A percentile compares a stretch with the other conserved stretches of the same genome.
phyloP scores from a whole-genome alignment of 106 monocot genomes.

The Acanthochlamys bracteata region DNA sequence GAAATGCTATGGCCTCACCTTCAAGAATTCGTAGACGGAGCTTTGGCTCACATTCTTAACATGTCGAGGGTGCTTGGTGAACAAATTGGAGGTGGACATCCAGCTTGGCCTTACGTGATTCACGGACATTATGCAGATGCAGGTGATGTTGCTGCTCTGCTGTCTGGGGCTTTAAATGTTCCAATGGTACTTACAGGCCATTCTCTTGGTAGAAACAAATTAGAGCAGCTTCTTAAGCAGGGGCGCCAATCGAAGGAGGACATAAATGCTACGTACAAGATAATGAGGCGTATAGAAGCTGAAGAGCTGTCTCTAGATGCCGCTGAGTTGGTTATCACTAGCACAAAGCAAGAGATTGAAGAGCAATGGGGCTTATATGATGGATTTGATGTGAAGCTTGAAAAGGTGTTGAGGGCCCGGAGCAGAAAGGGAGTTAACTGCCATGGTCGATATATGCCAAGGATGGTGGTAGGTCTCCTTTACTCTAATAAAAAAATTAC shows the following conservation, averaged over 20 bases:
- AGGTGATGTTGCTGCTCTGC: constrained; percentile 82
- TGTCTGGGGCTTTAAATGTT: constrained; percentile 87
- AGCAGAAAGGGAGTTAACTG: constrained; percentile 48
- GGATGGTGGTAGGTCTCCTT: constrained; percentile 70
- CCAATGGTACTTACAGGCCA: constrained; percentile 98
- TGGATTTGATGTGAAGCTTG: constrained; percentile 92
- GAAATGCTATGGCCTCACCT: constrained; percentile 85
- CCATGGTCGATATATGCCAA: constrained; percentile 88
- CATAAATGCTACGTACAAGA: constrained; percentile 93
- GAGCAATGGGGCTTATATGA: constrained; percentile 98
- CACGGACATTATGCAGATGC: constrained; percentile 97
- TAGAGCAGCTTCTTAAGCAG: constrained; percentile 88
- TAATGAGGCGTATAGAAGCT: constrained; percentile 88
- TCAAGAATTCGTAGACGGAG: constrained; percentile 91
- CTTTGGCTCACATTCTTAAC: constrained; percentile 74
- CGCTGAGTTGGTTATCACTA: constrained; percentile 84
- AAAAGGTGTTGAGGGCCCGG: constrained; percentile 75
- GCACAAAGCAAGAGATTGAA: constrained; percentile 94
- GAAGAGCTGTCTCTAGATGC: constrained; percentile 91
- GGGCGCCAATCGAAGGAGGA: constrained; percentile 84
- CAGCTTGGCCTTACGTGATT: constrained; percentile 90
- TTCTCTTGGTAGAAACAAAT: constrained; percentile 84
- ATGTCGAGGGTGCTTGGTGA: constrained; percentile 88
- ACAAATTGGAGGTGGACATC: constrained; percentile 68
- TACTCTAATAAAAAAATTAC: not conserved